phyloP scores from a whole-genome alignment of 805 yeast genomes.

The Henningerozyma blattae region DNA sequence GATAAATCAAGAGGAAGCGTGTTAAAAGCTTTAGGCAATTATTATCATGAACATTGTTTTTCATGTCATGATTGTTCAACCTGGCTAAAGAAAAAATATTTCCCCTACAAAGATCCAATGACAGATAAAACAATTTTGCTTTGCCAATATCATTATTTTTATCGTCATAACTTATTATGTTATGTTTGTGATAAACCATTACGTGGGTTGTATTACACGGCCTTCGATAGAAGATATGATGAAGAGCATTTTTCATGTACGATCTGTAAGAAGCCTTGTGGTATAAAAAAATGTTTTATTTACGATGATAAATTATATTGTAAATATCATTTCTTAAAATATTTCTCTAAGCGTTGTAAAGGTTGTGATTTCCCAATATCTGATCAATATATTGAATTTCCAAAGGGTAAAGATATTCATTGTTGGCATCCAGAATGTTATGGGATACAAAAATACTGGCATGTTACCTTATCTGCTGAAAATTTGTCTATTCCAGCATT shows the following conservation, averaged over 20 bases:
- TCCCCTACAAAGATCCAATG: conserved; percentile 52
- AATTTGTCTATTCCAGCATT: conserved; percentile 35
- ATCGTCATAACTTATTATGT: conserved; percentile 75
- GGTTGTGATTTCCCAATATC: conserved; percentile 88
- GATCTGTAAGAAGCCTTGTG: conserved; percentile 76
- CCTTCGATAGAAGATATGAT: conserved; percentile 83
- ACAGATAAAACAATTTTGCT: conserved; percentile 41
- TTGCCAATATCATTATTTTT: conserved; percentile 90
- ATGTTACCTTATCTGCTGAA: conserved; percentile 60
- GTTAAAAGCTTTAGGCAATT: conserved; percentile 69
- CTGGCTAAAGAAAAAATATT: conserved; percentile 76
- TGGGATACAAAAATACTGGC: conserved; percentile 96
- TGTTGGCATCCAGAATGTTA: conserved; percentile 99
- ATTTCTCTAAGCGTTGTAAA: conserved; percentile 80
- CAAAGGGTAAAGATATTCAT: conserved; percentile 80
- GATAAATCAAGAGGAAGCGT: conserved; percentile 25
- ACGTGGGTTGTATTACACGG: conserved; percentile 88
- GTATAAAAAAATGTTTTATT: conserved; percentile 85
- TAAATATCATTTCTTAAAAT: conserved; percentile 81
- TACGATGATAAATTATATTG: conserved; percentile 76
- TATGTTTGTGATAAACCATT: conserved; percentile 74
- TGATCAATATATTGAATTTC: conserved; percentile 88
- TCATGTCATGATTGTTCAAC: conserved; percentile 74
- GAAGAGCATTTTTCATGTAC: conserved; percentile 92
- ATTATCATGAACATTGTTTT: conserved; percentile 83